phyloP scores from a whole-genome alignment of 805 yeast species.

The Schwanniomyces pseudopolymorphus region DNA sequence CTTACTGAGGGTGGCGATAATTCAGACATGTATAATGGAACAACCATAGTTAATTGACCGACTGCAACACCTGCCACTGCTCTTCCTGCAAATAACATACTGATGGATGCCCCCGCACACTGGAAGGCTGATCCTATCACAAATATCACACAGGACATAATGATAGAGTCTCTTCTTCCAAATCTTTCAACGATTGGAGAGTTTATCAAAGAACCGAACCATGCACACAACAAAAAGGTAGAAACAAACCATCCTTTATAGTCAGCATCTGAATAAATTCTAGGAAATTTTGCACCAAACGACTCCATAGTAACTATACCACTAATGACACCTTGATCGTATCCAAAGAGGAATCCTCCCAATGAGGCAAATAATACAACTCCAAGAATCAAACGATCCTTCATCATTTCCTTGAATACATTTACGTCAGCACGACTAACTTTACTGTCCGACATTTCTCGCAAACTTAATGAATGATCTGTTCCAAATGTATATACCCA shows the following conservation, averaged over 20 bases:
- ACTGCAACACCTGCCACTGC: slow-evolving; percentile 71
- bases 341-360: slow-evolving; percentile 57
- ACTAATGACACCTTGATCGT: slow-evolving; percentile 74
- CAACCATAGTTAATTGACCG: slow-evolving; percentile 71
- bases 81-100: slow-evolving; percentile 70
- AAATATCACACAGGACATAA: slow-evolving; percentile 55
- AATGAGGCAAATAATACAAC: slow-evolving; percentile 12
- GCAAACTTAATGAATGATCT: too few relatives aligned
- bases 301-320: slow-evolving; percentile 50
- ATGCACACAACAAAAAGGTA: slow-evolving; percentile 54
- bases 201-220: slow-evolving; percentile 67
- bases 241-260: slow-evolving; percentile 19
- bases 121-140: slow-evolving; percentile 63
- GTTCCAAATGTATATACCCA: too few relatives aligned
- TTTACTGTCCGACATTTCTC: too few relatives aligned
- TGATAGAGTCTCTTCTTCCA: slow-evolving; percentile 67
- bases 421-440: neutral
- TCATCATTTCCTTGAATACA: slow-evolving; percentile 4
- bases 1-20: slow-evolving; percentile 57
- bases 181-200: slow-evolving; percentile 57
- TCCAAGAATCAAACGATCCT: slow-evolving; percentile 11
- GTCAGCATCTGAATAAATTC: slow-evolving; percentile 15
- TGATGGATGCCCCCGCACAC: slow-evolving; percentile 44
- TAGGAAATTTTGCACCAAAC: slow-evolving; percentile 41
- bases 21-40: slow-evolving; percentile 81